Conservation (phyloP, 306 rosid genomes). For the Elaeagnus macrophylla region DNA sequence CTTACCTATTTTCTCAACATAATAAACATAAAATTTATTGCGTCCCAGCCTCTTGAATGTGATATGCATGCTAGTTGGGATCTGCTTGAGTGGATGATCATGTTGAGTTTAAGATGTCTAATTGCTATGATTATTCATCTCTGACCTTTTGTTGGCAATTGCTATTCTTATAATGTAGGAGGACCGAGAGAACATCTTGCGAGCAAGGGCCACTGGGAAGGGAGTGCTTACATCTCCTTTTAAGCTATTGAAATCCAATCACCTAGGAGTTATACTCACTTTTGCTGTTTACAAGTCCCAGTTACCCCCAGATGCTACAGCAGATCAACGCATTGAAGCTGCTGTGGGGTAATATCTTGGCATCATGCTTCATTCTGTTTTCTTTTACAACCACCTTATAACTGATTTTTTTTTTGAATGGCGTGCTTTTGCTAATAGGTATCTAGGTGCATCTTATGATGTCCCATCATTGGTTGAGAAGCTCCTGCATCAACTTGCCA, state of each 20-base stretch:
- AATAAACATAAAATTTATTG: too few relatives aligned
- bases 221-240: conserved; percentile 96
- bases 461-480: conserved; percentile 92
- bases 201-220: conserved; percentile 85
- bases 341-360: conserved; percentile 65
- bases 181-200: conserved; percentile 87
- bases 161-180: conserved; percentile 40
- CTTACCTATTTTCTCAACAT: too few relatives aligned
- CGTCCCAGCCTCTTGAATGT: too few relatives aligned
- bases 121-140: conserved; percentile 3
- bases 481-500: conserved; percentile 96
- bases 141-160: conserved; percentile 6
- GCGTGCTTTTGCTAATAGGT: conserved; percentile 30
- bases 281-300: conserved; percentile 67
- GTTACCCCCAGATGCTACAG: conserved; percentile 63
- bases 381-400: not conserved
- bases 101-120: not conserved
- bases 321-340: conserved; percentile 62
- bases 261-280: conserved; percentile 92
- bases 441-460: conserved; percentile 93
- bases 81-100: not conserved
- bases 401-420: not conserved
- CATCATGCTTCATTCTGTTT: conserved; percentile 8
- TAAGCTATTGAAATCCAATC: conserved; percentile 84
- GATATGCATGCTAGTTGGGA: too few relatives aligned